Conservation (phyloP, 2,329 filamentous ascomycete genomes). For the Aspergillus candidus region DNA sequence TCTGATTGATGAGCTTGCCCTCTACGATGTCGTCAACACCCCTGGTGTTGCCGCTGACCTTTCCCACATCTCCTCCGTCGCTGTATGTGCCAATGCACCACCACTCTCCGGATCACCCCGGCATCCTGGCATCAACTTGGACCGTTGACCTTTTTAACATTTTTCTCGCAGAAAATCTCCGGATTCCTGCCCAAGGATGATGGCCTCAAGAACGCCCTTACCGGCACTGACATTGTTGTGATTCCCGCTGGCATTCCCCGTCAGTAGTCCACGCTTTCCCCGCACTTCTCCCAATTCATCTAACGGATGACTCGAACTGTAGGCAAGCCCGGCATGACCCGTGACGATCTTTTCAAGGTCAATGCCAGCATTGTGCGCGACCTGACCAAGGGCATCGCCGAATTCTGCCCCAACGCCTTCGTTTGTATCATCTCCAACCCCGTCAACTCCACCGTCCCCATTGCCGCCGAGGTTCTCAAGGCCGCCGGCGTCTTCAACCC, state of each 20-base stretch:
- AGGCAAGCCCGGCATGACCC: slow-evolving; percentile 99
- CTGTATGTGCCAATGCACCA: slow-evolving; percentile 51
- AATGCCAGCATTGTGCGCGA: slow-evolving; percentile 97
- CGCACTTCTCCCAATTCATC: not conserved
- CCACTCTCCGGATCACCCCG: not conserved
- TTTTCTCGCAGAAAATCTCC: slow-evolving; percentile 61
- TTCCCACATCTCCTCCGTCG: slow-evolving; percentile 90
- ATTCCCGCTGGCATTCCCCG: slow-evolving; percentile 97
- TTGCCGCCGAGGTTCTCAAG: slow-evolving; percentile 96
- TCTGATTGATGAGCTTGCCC: slow-evolving; percentile 81
- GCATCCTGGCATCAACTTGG: too few relatives aligned
- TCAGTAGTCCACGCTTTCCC: slow-evolving; percentile 44
- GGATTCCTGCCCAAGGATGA: slow-evolving; percentile 83
- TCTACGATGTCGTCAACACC: slow-evolving; percentile 99
- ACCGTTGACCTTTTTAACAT: too few relatives aligned
- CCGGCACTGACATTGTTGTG: slow-evolving; percentile 89
- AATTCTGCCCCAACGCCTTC: slow-evolving; percentile 86
- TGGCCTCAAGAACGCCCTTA: slow-evolving; percentile 81
- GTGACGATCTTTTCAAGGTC: slow-evolving; percentile 99
- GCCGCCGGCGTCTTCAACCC: slow-evolving; percentile 86
- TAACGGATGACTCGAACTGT: slow-evolving; percentile 15
- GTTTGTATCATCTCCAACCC: slow-evolving; percentile 98
- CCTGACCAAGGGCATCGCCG: slow-evolving; percentile 79
- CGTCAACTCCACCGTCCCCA: slow-evolving; percentile 97
- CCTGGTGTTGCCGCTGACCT: slow-evolving; percentile 93